Evolutionary conservation across 495 filamentous ascomycete genomes (phyloP).

Genomic region (Penicillium robsamsonii): DNA sequence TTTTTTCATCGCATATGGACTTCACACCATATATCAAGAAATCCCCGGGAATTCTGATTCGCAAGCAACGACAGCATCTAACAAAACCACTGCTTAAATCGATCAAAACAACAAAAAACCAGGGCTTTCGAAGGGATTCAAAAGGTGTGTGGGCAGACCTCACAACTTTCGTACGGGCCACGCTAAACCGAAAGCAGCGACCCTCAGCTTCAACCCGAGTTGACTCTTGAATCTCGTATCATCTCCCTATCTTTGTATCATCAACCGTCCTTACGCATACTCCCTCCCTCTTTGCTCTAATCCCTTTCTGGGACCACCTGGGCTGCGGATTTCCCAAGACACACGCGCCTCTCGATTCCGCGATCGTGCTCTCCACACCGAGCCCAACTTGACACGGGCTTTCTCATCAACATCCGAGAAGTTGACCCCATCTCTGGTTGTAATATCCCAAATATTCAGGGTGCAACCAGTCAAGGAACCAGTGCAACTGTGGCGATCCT

Average conservation of each 20-base stretch:
- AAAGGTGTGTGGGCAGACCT: slow-evolving; percentile 12
- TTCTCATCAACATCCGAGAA: slow-evolving; percentile 23
- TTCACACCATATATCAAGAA: not conserved
- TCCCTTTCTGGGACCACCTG: slow-evolving; percentile 27
- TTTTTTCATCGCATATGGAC: not conserved
- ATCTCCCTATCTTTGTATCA: slow-evolving; percentile 25
- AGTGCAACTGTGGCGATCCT: slow-evolving; percentile 50
- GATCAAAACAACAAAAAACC: not conserved
- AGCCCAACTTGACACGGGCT: slow-evolving; percentile 14
- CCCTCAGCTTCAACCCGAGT: slow-evolving; percentile 42
- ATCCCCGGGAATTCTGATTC: not conserved
- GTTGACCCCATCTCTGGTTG: slow-evolving; percentile 33
- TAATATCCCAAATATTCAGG: slow-evolving; percentile 35
- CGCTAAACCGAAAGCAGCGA: slow-evolving; percentile 49
- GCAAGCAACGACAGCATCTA: not conserved
- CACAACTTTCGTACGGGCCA: slow-evolving; percentile 19
- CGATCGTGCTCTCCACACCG: slow-evolving; percentile 13
- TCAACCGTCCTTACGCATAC: slow-evolving; percentile 22
- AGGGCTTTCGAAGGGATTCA: not conserved
- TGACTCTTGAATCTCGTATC: slow-evolving; percentile 22
- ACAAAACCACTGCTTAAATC: not conserved
- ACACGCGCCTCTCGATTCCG: slow-evolving; percentile 23
- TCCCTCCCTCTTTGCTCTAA: slow-evolving; percentile 23
- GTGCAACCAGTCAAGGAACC: slow-evolving; percentile 44
- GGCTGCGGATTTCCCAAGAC: slow-evolving; percentile 25